Evolutionary conservation across 1,284 basidiomycete genomes (phyloP), one percentile per base, ranked within the genome.

Genomic region (Sphaerobolus stellatus): DNA sequence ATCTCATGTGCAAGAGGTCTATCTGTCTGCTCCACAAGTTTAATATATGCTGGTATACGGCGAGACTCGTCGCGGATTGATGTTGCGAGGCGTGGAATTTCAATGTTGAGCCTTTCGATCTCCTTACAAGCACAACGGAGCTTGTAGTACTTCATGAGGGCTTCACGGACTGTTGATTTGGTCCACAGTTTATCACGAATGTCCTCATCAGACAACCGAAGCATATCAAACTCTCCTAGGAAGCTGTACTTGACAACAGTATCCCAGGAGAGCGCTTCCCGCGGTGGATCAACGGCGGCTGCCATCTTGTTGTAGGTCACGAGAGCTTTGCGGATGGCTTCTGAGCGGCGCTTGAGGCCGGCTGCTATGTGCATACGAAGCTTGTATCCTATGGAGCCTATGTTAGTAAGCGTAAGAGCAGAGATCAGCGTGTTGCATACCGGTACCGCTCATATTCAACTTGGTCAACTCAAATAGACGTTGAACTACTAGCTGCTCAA

Each of bases 381-480:
- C 31, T 67, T 66, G 31, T 69, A 68, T 0, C 62, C 66, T 33
- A 52, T n/a, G 33, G 30, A 18, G 56, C 33, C 14, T 20, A 40
- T 28, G 51, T 13, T 4, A 48, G 6, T 27, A 48, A 36, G 5
- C 56, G 30, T 43, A 56, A 50, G 18, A 51, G 22, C 11, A 31
- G 44, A 3, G 28, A n/a, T n/a, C 16, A 6, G 31, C 59, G 9
- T n/a, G n/a, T n/a, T n/a, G n/a, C n/a, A n/a, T 38, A 66, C 66
- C 63, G 4, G 57, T 62, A 30, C 56, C 62, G 3, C 60, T 50
- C 5, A 66, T 18, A 55, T 71, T 69, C 25, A 66, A 52, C 49
- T 67, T 69, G n/a, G 65, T 52, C 3, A 72, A 56, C 56, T 72
- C 67, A 43, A 71, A 69, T 1, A 72, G 58, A 4, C 65, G 57